Evolutionary conservation across 352 stramenopile genomes (phyloP).

Genomic region (Phytopythium litorale): DNA sequence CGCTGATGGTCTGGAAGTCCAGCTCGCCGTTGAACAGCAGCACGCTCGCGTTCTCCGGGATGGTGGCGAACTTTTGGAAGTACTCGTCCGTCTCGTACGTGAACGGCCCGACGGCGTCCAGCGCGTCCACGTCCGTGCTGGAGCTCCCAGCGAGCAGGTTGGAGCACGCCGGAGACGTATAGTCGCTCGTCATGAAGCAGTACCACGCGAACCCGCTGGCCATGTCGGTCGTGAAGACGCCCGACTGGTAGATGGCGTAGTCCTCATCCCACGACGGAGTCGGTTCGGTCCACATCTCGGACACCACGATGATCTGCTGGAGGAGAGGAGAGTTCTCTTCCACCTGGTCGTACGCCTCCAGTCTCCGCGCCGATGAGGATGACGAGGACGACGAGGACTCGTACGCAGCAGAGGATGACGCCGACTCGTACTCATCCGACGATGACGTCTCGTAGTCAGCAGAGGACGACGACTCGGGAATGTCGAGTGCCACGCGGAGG

Average conservation of each 20-base stretch:
- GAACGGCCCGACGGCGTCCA: slow-evolving; percentile 8
- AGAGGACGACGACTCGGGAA: not conserved
- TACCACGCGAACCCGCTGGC: slow-evolving; percentile 2
- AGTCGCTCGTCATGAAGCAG: slow-evolving; percentile 16
- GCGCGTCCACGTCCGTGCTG: not conserved
- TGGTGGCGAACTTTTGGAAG: slow-evolving; percentile 15
- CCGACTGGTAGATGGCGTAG: not conserved
- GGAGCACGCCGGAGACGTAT: slow-evolving; percentile 10
- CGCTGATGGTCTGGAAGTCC: slow-evolving; percentile 23
- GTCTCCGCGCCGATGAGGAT: not conserved
- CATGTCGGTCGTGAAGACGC: slow-evolving; percentile 8
- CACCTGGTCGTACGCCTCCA: slow-evolving; percentile 8
- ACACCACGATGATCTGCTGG: slow-evolving; percentile 19
- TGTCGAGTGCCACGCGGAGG: not conserved
- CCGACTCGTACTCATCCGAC: no score
- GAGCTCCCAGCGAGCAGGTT: not conserved
- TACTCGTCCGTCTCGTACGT: slow-evolving; percentile 31
- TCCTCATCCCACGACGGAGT: slow-evolving; percentile 12
- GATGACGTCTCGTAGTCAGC: not conserved
- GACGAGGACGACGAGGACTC: not conserved
- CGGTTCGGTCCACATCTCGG: slow-evolving; percentile 24
- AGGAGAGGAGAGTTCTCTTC: slow-evolving; percentile 13
- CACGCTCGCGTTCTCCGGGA: slow-evolving; percentile 21
- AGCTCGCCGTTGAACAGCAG: slow-evolving; percentile 28
- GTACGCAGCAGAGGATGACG: not conserved